Conservation (phyloP, 1,139 yeast genomes). For the Saccharomyces hybrid region DNA sequence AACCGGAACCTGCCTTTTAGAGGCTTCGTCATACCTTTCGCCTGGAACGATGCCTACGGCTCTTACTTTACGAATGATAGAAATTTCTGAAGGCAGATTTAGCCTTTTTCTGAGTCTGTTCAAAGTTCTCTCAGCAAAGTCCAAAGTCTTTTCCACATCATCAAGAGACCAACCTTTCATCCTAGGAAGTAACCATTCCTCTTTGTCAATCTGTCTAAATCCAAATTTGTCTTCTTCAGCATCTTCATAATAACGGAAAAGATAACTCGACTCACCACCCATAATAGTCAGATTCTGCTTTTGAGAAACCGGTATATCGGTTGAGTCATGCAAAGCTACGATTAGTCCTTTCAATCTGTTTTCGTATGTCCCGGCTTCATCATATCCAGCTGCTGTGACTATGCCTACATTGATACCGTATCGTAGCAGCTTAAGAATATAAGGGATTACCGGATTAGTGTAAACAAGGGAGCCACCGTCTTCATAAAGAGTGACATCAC, state of each 20-base stretch:
- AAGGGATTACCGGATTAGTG: constrained; percentile 54
- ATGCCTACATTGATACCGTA: constrained; percentile 71
- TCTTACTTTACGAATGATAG: constrained; percentile 69
- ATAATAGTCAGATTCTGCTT: constrained; percentile 64
- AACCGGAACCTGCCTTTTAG: constrained; percentile 37
- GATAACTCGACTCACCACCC: constrained; percentile 95
- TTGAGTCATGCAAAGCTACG: constrained; percentile 46
- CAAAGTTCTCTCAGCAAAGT: constrained; percentile 58
- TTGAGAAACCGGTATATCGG: constrained; percentile 42
- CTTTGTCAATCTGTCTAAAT: constrained; percentile 54
- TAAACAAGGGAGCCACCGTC: constrained; percentile 68
- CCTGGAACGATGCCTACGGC: constrained; percentile 82
- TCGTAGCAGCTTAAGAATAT: constrained; percentile 49
- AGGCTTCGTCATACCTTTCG: constrained; percentile 19
- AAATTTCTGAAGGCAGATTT: constrained; percentile 47
- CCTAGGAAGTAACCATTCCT: constrained; percentile 66
- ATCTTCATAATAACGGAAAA: constrained; percentile 56
- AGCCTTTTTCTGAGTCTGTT: constrained; percentile 47
- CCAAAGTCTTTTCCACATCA: constrained; percentile 57
- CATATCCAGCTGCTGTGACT: constrained; percentile 96
- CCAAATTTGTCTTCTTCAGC: constrained; percentile 22
- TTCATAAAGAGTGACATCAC: constrained; percentile 91
- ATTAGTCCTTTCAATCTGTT: constrained; percentile 67
- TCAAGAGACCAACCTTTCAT: constrained; percentile 60
- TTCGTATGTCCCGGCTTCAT: constrained; percentile 74